Evolutionary conservation across 2,329 filamentous ascomycete species (phyloP).

Genomic region (Exophiala sideris): DNA sequence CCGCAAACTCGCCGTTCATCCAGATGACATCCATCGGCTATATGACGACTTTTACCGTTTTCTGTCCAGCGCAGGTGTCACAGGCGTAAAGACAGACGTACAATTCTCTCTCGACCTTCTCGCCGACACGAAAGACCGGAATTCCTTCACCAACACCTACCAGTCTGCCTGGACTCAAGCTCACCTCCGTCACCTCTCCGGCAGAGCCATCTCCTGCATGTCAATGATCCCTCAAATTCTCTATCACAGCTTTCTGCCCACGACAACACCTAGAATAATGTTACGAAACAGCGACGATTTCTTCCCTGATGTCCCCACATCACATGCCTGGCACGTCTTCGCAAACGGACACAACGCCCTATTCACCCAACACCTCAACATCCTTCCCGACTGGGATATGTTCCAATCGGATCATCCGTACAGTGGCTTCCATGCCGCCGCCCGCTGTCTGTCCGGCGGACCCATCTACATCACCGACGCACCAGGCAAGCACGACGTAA

Average conservation of each 20-base stretch:
- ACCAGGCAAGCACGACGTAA: constrained; percentile 74
- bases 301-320: constrained; percentile 75
- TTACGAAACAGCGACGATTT: constrained; percentile 87
- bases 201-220: constrained; percentile 88
- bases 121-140: constrained; percentile 64
- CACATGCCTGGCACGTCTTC: constrained; percentile 94
- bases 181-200: constrained; percentile 72
- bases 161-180: constrained; percentile 83
- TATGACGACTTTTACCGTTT: constrained; percentile 93
- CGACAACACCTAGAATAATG: constrained; percentile 63
- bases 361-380: constrained; percentile 78
- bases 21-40: constrained; percentile 69
- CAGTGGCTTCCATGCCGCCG: constrained; percentile 82
- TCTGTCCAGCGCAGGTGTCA: constrained; percentile 68
- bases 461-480: constrained; percentile 93
- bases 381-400: constrained; percentile 81
- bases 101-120: constrained; percentile 86
- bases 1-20: constrained; percentile 69
- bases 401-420: constrained; percentile 68
- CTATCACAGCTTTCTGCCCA: constrained; percentile 77
- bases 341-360: constrained; percentile 86
- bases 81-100: constrained; percentile 88
- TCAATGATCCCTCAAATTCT: constrained; percentile 81
- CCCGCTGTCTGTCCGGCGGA: constrained; percentile 82
- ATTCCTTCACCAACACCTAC: constrained; percentile 68